A percentile compares a stretch with the other conserved stretches of the same genome.
phyloP scores from a whole-genome alignment of 1,139 yeast species.

The Pneumocystis canis region DNA sequence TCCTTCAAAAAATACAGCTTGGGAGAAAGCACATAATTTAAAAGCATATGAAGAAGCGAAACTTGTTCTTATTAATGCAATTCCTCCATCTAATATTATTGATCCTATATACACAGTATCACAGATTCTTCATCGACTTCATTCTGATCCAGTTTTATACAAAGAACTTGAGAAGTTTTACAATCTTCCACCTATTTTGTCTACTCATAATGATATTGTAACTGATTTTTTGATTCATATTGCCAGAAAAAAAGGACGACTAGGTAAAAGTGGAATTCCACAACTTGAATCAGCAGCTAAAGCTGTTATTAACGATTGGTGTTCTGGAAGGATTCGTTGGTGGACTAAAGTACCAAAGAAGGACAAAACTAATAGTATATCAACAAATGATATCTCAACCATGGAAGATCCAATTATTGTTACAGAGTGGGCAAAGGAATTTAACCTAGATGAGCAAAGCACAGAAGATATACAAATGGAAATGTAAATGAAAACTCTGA shows the following conservation, averaged over 20 bases:
- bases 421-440: conserved; percentile 83
- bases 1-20: conserved; percentile 39
- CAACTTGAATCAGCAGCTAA: conserved; percentile 74
- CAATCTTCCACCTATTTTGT: conserved; percentile 66
- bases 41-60: conserved; percentile 68
- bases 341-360: conserved; percentile 78
- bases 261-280: conserved; percentile 87
- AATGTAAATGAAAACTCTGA: neutral
- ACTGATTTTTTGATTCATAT: conserved; percentile 82
- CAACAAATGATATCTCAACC: conserved; percentile 25
- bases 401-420: conserved; percentile 68
- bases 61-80: conserved; percentile 70
- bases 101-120: conserved; percentile 80
- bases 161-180: conserved; percentile 60
- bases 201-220: conserved; percentile 22
- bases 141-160: conserved; percentile 46
- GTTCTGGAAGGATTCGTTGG: conserved; percentile 86
- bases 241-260: conserved; percentile 83
- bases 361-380: conserved; percentile 26
- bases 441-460: conserved; percentile 64
- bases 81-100: conserved; percentile 72
- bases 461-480: neutral
- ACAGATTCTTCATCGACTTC: conserved; percentile 56
- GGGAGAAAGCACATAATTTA: conserved; percentile 20
- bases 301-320: conserved; percentile 83